Evolutionary conservation across 352 stramenopile genomes (phyloP).

Genomic region (Phytophthora pseudosyringae): DNA sequence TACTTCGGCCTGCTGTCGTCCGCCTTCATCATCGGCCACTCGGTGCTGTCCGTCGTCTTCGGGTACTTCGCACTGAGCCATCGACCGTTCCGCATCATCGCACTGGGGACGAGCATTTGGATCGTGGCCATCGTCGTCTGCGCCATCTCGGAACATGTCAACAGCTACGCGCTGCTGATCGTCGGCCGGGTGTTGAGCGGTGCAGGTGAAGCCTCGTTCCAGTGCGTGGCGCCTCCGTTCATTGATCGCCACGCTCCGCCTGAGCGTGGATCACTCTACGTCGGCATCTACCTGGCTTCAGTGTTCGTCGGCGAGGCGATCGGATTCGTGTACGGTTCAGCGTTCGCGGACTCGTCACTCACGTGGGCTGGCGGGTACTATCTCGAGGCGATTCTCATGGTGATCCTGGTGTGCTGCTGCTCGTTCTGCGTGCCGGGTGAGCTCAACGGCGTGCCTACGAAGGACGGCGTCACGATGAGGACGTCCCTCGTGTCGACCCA

Average conservation of each 20-base stretch:
- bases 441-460: constrained; percentile 43
- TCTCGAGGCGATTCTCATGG: constrained; percentile 81
- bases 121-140: constrained; percentile 70
- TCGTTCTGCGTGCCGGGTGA: constrained; percentile 52
- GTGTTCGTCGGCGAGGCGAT: constrained; percentile 85
- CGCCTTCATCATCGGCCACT: constrained; percentile 90
- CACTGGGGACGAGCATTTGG: constrained; percentile 78
- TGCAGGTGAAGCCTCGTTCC: constrained; percentile 83
- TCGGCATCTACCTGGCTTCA: constrained; percentile 89
- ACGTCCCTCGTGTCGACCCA: constrained; percentile 33
- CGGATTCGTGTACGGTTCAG: constrained; percentile 81
- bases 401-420: constrained; percentile 62
- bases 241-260: constrained; percentile 80
- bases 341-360: constrained; percentile 56
- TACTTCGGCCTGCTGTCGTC: constrained; percentile 80
- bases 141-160: constrained; percentile 52
- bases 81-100: constrained; percentile 80
- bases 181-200: constrained; percentile 73
- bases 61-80: constrained; percentile 78
- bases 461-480: constrained; percentile 29
- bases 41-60: constrained; percentile 81
- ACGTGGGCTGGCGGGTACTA: constrained; percentile 84
- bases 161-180: constrained; percentile 79
- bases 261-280: constrained; percentile 66
- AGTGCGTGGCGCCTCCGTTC: constrained; percentile 84